Evolutionary conservation across 2,329 filamentous ascomycete species (phyloP).

Genomic region (Fusarium coffeatum): DNA sequence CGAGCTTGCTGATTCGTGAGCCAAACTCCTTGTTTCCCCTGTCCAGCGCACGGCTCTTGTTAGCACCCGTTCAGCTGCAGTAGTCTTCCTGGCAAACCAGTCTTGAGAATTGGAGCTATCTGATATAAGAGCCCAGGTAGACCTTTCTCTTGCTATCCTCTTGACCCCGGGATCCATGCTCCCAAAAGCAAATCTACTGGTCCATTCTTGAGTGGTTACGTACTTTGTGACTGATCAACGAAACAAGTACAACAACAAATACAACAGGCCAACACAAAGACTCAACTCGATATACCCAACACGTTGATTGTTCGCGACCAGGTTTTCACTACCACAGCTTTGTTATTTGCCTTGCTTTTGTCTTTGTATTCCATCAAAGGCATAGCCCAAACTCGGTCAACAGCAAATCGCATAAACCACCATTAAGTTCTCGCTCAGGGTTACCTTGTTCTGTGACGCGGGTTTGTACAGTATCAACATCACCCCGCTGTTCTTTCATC

Average conservation of each 20-base stretch:
- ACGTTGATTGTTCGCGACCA: not conserved
- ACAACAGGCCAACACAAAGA: constrained; percentile 15
- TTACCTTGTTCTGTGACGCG: constrained; percentile 2
- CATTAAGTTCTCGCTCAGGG: constrained; percentile 4
- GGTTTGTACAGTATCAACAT: not conserved
- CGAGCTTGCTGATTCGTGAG: constrained; percentile 37
- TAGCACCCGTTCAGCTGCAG: constrained; percentile 33
- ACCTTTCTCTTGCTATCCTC: constrained; percentile 1
- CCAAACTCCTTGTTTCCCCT: constrained; percentile 27
- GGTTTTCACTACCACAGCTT: not conserved
- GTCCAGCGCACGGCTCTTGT: constrained; percentile 35
- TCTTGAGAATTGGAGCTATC: constrained; percentile 5
- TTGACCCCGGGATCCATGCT: not conserved
- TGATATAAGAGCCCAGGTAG: constrained; percentile 14
- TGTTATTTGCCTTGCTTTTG: constrained; percentile 5
- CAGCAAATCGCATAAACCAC: constrained; percentile 1
- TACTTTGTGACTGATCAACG: constrained; percentile 15
- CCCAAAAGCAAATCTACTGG: not conserved
- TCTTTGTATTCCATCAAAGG: not conserved
- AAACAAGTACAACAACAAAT: constrained; percentile 11
- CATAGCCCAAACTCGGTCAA: constrained; percentile 1
- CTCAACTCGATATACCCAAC: constrained; percentile 5
- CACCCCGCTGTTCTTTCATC: constrained; percentile 23
- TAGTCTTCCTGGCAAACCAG: constrained; percentile 19
- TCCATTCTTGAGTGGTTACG: constrained; percentile 3